Evolutionary conservation across 208 protist species (phyloP), one percentile per base, ranked within the genome.

Genomic region (Wallacemonas collosoma): DNA sequence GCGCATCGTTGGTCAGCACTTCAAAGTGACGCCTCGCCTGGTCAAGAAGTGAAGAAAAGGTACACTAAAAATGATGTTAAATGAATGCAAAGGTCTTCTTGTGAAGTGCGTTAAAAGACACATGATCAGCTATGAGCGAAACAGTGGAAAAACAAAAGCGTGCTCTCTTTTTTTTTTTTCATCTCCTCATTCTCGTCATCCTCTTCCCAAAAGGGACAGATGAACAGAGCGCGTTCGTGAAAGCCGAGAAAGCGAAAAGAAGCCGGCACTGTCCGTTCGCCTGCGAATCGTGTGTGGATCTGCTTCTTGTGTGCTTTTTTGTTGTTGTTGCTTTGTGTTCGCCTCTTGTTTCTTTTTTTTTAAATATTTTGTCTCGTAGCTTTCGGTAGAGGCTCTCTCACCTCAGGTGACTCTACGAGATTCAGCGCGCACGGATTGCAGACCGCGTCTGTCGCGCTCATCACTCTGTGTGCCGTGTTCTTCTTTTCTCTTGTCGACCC

Each of bases 1-100:
- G 1, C 87, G 90, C 54, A 70, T 98, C 9, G 65, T 98, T 39
- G 82, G 85, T 7, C 83, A 73, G 36, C 90, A 95, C 77, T 92
- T 89, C 66, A 69, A 76, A 39, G 72, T 85, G 51, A 91, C 89
- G 11, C 81, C 83, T 17, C 8, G 39, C 26, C 35, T 17, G 48
- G 35, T 26, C 7, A 26, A 17, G 65, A 70, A 70, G 55, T 44
- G 47, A 70, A 54, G 12, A 70, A 70, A 39, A 70, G 58, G 26
- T 26, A 68, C 35, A 68, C 11, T 38, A 68, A 68, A 54, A 54
- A 66, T 15, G 2, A 41, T 54, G 67, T 0, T 61, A 71, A 14
- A 64, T 26, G 26, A 51, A 71, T 12, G 9, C 35, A 50, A 41
- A 11, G 26, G 26, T 26, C 26, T 26, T 26, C 26, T 26, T 26